Conservation (phyloP, 805 yeast species). For the Kodamaea lidongshanica region DNA sequence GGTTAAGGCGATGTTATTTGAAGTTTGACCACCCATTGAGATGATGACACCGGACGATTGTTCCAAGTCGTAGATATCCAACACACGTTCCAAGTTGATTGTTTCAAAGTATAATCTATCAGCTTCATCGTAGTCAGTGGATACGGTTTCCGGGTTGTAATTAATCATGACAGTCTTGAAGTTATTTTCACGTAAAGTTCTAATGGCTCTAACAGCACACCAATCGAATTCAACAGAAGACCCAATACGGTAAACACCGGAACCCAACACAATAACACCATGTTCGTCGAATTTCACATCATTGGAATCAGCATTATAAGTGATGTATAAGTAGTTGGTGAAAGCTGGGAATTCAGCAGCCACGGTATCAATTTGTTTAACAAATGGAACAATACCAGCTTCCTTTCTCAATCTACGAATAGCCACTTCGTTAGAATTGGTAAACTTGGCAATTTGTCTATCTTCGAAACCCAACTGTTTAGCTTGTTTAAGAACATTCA, state of each 20-base stretch:
- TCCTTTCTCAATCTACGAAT: conserved; percentile 85
- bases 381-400: conserved; percentile 82
- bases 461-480: conserved; percentile 97
- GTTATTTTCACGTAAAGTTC: conserved; percentile 83
- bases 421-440: conserved; percentile 86
- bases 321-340: conserved; percentile 91
- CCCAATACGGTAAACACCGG: conserved; percentile 98
- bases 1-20: conserved; percentile 91
- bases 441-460: conserved; percentile 87
- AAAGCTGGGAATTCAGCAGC: conserved; percentile 98
- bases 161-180: conserved; percentile 93
- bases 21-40: conserved; percentile 98
- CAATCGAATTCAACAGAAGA: conserved; percentile 98
- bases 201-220: conserved; percentile 97
- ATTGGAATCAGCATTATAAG: conserved; percentile 85
- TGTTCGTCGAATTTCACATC: conserved; percentile 87
- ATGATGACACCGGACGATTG: conserved; percentile 86
- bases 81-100: conserved; percentile 85
- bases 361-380: conserved; percentile 95
- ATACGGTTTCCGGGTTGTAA: conserved; percentile 97
- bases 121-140: conserved; percentile 98
- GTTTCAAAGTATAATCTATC: conserved; percentile 95
- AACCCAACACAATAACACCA: conserved; percentile 93
- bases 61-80: conserved; percentile 92
- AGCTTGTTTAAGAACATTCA: conserved; percentile 65